Conservation (phyloP, 2,329 filamentous ascomycete species). For the Nannizziopsis arthrosporioides region DNA sequence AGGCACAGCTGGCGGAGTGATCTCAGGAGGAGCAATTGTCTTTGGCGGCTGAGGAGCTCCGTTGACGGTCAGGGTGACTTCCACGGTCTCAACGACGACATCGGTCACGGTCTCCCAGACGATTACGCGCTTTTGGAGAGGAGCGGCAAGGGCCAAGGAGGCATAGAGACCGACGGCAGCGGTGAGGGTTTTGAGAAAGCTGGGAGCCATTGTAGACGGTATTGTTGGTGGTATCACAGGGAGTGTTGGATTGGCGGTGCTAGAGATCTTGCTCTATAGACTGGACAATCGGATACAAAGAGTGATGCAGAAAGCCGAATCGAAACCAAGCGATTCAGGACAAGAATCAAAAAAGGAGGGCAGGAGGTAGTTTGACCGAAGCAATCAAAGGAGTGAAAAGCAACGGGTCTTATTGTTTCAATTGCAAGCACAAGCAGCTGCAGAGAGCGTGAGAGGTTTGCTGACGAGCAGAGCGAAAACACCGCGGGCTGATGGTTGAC, state of each 20-base stretch:
- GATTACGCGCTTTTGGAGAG: conserved; percentile 12
- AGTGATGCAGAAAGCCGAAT: neutral
- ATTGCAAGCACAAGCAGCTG: neutral
- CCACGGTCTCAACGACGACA: conserved; percentile 24
- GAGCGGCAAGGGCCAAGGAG: conserved; percentile 13
- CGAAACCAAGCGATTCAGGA: conserved; percentile 11
- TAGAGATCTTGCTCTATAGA: conserved; percentile 10
- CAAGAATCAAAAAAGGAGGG: neutral
- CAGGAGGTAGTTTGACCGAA: neutral
- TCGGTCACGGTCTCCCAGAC: conserved; percentile 17
- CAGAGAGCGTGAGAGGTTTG: neutral
- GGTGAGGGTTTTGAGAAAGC: conserved; percentile 16
- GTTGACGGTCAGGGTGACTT: conserved; percentile 30
- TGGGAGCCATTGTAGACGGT: conserved; percentile 14
- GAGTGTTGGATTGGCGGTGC: neutral
- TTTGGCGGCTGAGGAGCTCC: conserved; percentile 41
- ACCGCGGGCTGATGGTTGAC: neutral
- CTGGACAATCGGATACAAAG: conserved; percentile 1
- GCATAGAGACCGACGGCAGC: conserved; percentile 15
- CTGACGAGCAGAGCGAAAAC: too few relatives aligned
- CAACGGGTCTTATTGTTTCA: neutral
- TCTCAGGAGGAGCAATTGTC: conserved; percentile 29
- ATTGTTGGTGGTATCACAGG: neutral
- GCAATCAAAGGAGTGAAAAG: conserved; percentile 11
- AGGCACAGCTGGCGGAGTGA: too few relatives aligned